Percentiles rank a stretch among this genome's conserved stretches.
These are phyloP conservation scores for Fraxinus greggii DNA, from an alignment of 305 asterid genomes.

Conservation along the genomic window DNA sequence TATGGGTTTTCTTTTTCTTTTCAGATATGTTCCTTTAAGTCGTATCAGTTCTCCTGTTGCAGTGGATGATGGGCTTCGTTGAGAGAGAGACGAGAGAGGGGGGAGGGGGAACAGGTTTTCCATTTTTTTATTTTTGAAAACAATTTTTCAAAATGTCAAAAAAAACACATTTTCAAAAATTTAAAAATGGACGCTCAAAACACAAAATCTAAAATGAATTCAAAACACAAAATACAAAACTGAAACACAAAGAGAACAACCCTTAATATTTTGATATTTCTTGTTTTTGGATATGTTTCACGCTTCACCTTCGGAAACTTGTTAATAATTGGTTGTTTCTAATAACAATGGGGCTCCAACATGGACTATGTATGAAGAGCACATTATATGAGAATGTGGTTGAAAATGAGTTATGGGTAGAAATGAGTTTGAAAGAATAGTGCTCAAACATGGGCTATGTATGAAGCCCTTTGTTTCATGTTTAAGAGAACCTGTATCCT, in stretches of 20 bases:
- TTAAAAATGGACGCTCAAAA: too few relatives aligned
- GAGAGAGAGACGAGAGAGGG: too few relatives aligned
- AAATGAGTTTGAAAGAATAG: background rate
- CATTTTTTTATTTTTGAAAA: too few relatives aligned
- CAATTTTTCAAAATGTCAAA: too few relatives aligned
- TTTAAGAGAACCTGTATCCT: background rate
- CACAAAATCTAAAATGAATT: too few relatives aligned
- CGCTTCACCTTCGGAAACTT: background rate
- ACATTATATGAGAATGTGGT: background rate
- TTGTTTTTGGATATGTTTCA: background rate
- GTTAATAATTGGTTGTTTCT: background rate
- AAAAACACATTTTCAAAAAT: too few relatives aligned
- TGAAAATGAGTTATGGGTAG: background rate
- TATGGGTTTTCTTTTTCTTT: conserved; percentile 22
- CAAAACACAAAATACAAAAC: too few relatives aligned
- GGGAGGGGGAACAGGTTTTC: too few relatives aligned
- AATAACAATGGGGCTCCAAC: background rate
- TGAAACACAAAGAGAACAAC: too few relatives aligned
- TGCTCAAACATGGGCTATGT: background rate
- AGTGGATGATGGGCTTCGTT: conserved; percentile 33
- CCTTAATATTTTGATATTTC: background rate
- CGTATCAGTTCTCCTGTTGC: conserved; percentile 48
- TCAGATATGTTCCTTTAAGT: conserved; percentile 82
- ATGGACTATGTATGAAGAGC: background rate
- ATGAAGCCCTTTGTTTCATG: background rate